A percentile compares a stretch with the other conserved stretches of the same genome.
These are phyloP conservation scores for Penicillium sp. DNA, from an alignment of 2,329 filamentous ascomycete genomes.

Conservation along the genomic window DNA sequence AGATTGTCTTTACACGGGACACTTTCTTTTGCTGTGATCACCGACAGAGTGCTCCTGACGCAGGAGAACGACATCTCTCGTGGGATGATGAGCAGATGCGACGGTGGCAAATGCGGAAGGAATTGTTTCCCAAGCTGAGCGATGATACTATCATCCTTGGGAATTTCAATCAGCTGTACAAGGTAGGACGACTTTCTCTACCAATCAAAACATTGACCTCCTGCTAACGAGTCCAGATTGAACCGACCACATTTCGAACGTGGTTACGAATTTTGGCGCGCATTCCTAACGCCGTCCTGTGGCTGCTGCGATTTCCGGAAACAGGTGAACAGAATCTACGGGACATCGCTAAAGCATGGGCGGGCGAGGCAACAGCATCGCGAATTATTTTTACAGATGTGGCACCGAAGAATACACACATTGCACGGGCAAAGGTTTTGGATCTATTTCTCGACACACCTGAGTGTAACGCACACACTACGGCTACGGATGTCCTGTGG, in stretches of 20 bases:
- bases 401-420: constrained; percentile 91
- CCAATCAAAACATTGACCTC: background rate
- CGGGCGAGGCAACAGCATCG: constrained; percentile 77
- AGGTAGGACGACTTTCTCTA: constrained; percentile 61
- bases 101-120: constrained; percentile 90
- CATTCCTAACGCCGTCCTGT: constrained; percentile 85
- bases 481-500: constrained; percentile 94
- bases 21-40: constrained; percentile 99
- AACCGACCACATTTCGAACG: constrained; percentile 91
- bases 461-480: constrained; percentile 97
- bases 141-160: constrained; percentile 89
- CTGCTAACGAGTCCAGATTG: constrained; percentile 64
- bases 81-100: constrained; percentile 83
- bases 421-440: constrained; percentile 84
- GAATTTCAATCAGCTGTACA: constrained; percentile 99
- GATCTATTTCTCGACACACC: constrained; percentile 96
- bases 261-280: constrained; percentile 89
- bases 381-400: constrained; percentile 96
- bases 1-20: constrained; percentile 89
- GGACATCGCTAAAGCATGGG: constrained; percentile 79
- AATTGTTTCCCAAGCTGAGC: constrained; percentile 78
- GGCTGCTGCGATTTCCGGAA: constrained; percentile 96
- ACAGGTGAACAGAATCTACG: constrained; percentile 83
- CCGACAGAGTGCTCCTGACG: constrained; percentile 79
- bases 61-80: constrained; percentile 63